Evolutionary conservation across 2,329 filamentous ascomycete species (phyloP).

Genomic region (Plenodomus biglobosus): DNA sequence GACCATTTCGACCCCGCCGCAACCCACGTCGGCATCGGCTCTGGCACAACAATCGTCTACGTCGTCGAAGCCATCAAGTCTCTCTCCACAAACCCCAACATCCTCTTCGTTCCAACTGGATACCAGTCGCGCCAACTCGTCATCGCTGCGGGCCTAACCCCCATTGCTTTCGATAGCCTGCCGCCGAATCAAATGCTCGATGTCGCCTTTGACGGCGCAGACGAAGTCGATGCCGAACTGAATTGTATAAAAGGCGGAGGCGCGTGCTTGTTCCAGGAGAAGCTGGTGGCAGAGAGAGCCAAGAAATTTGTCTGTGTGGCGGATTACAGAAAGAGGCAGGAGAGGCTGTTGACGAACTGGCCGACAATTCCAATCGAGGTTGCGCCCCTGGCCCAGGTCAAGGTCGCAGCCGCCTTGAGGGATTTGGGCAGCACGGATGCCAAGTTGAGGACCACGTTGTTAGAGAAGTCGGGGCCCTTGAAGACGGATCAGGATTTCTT

Average conservation of each 20-base stretch:
- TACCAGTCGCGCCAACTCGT: constrained; percentile 90
- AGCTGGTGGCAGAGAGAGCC: constrained; percentile 83
- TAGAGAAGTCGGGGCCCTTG: constrained; percentile 79
- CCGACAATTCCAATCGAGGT: constrained; percentile 90
- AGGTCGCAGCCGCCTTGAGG: constrained; percentile 72
- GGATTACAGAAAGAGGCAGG: constrained; percentile 89
- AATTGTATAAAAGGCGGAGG: constrained; percentile 98
- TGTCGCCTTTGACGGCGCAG: constrained; percentile 92
- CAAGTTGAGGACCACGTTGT: constrained; percentile 68
- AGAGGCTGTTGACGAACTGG: constrained; percentile 74
- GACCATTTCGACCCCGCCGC: constrained; percentile 68
- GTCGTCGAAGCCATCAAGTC: constrained; percentile 75
- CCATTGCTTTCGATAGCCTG: constrained; percentile 76
- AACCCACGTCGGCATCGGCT: constrained; percentile 75
- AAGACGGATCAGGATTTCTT: constrained; percentile 85
- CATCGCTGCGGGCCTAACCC: constrained; percentile 71
- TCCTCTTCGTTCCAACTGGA: constrained; percentile 90
- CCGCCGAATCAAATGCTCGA: constrained; percentile 71
- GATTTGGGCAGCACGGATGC: constrained; percentile 73
- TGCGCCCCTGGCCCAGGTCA: constrained; percentile 76
- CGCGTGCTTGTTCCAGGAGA: constrained; percentile 97
- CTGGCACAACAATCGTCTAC: constrained; percentile 79
- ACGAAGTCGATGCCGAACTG: constrained; percentile 91
- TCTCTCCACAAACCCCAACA: constrained; percentile 48
- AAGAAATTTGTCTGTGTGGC: constrained; percentile 84